Evolutionary conservation across 1,139 yeast species (phyloP).

Genomic region (Suzukiozyma palmioleophila): DNA sequence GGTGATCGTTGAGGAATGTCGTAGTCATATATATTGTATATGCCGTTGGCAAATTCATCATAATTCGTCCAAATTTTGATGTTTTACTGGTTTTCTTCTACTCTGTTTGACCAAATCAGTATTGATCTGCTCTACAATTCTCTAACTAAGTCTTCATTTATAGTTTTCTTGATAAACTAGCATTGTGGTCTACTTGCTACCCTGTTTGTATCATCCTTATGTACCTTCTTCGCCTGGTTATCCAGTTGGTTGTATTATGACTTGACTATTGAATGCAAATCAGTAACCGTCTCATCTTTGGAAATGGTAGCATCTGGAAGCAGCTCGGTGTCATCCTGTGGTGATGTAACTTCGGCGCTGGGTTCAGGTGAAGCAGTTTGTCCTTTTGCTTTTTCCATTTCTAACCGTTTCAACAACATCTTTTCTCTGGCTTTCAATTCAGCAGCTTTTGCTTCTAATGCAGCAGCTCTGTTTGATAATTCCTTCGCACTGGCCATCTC

Average conservation of each 20-base stretch:
- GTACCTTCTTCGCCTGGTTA: no score
- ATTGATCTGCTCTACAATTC: no score
- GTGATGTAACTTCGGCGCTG: slow-evolving; percentile 6
- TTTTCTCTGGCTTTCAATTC: slow-evolving; percentile 66
- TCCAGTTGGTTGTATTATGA: neutral
- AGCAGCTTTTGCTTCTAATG: slow-evolving; percentile 70
- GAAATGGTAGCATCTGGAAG: slow-evolving; percentile 5
- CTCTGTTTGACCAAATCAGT: no score
- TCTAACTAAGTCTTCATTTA: no score
- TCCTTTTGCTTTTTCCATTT: slow-evolving; percentile 11
- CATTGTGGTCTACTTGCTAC: no score
- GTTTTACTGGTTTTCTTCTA: no score
- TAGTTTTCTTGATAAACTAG: no score
- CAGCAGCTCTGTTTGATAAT: slow-evolving; percentile 67
- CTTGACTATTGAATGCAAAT: slow-evolving; percentile 43
- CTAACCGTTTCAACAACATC: slow-evolving; percentile 39
- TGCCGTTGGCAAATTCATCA: no score
- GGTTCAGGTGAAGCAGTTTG: slow-evolving; percentile 3
- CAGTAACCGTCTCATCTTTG: slow-evolving; percentile 53
- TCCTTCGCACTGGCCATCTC: slow-evolving; percentile 76
- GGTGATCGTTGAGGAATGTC: no score
- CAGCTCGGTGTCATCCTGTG: neutral
- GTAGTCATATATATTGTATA: no score
- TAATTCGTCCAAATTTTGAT: no score
- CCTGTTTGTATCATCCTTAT: no score